Evolutionary conservation across 1,139 yeast species (phyloP).

Genomic region (Zygotorulaspora mrakii): DNA sequence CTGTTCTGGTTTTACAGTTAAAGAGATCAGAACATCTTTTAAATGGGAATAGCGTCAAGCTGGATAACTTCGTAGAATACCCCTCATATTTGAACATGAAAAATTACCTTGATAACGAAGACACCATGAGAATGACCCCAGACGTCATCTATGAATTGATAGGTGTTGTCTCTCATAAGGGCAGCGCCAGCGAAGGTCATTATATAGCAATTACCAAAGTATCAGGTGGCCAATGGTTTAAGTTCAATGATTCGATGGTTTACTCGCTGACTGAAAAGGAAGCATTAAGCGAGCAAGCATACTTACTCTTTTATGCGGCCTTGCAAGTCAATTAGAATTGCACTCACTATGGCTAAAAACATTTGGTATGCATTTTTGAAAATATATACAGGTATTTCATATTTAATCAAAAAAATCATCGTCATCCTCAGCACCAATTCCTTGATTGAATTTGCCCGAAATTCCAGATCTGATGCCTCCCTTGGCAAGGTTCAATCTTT

Average conservation of each 20-base stretch:
- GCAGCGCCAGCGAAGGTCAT: slow-evolving; percentile 93
- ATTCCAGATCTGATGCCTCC: slow-evolving; percentile 41
- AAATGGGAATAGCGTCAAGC: slow-evolving; percentile 52
- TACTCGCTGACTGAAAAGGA: slow-evolving; percentile 59
- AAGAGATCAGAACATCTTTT: slow-evolving; percentile 79
- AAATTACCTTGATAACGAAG: slow-evolving; percentile 47
- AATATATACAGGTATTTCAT: slow-evolving; percentile 6
- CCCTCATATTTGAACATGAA: slow-evolving; percentile 71
- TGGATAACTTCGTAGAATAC: slow-evolving; percentile 68
- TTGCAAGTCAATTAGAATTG: slow-evolving; percentile 22
- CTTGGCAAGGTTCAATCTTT: slow-evolving; percentile 51
- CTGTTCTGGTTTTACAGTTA: slow-evolving; percentile 76
- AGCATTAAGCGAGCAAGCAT: slow-evolving; percentile 69
- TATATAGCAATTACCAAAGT: slow-evolving; percentile 76
- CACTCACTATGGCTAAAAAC: not conserved
- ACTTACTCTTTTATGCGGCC: slow-evolving; percentile 71
- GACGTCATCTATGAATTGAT: slow-evolving; percentile 65
- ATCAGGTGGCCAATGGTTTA: slow-evolving; percentile 74
- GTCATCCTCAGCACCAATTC: slow-evolving; percentile 45
- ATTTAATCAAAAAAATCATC: slow-evolving; percentile 41
- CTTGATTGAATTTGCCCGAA: slow-evolving; percentile 42
- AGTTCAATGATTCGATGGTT: slow-evolving; percentile 87
- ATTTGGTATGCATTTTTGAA: not conserved
- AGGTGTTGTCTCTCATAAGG: slow-evolving; percentile 84
- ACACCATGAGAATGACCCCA: slow-evolving; percentile 20